Percentiles rank a stretch among this genome's conserved stretches.
These are phyloP conservation scores for Laetiporus sulphureus DNA, from an alignment of 1,284 basidiomycete species.

Conservation along the genomic window DNA sequence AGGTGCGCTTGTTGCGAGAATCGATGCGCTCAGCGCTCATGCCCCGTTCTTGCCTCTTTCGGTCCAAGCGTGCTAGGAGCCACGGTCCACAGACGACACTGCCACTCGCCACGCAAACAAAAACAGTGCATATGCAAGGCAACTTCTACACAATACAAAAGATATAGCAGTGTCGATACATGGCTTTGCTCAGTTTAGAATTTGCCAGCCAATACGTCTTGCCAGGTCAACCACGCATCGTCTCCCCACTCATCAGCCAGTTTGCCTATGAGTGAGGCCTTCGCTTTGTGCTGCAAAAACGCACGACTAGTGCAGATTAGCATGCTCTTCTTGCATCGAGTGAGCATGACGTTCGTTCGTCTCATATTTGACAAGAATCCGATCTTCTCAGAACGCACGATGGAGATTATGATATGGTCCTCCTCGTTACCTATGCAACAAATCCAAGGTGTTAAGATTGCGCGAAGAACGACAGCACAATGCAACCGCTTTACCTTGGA, in stretches of 20 bases:
- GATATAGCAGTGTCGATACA: no score
- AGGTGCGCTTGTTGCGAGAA: not conserved
- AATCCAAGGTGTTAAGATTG: conserved; percentile 5
- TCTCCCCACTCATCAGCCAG: conserved; percentile 13
- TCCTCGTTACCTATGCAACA: conserved; percentile 27
- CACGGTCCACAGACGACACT: no score
- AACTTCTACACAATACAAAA: not conserved
- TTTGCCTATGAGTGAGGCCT: conserved; percentile 9
- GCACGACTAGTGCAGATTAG: conserved; percentile 17
- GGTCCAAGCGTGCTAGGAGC: no score
- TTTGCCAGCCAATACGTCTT: conserved; percentile 2
- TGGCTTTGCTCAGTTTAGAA: not conserved
- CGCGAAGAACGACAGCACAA: not conserved
- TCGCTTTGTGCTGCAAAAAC: conserved; percentile 13
- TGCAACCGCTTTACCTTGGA: conserved; percentile 40
- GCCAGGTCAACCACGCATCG: conserved; percentile 2
- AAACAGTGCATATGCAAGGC: not conserved
- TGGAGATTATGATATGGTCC: conserved; percentile 51
- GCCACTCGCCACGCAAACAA: no score
- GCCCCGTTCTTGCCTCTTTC: not conserved
- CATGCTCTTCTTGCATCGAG: conserved; percentile 16
- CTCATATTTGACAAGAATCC: conserved; percentile 54
- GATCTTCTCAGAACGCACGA: conserved; percentile 50
- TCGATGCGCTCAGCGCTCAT: not conserved
- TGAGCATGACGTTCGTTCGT: conserved; percentile 60